A percentile compares a stretch with the other conserved stretches of the same genome.
Evolutionary conservation across 1,139 yeast species (phyloP).

Genomic region (Suhomyces chickasaworum): DNA sequence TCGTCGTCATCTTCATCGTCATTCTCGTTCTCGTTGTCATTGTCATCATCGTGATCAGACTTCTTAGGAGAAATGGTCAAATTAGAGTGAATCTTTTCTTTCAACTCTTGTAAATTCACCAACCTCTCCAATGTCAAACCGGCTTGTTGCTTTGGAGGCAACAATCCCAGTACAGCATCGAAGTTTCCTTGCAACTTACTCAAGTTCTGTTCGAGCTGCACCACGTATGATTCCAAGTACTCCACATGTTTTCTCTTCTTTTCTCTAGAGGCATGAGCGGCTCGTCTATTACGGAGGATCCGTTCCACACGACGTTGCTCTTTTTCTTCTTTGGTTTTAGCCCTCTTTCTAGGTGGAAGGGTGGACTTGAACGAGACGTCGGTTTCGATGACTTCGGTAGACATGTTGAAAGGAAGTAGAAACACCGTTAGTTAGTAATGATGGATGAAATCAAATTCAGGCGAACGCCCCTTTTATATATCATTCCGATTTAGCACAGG

Average conservation of each 20-base stretch:
- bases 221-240: constrained; percentile 69
- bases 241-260: constrained; percentile 93
- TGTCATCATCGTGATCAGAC: constrained; percentile 17
- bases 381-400: constrained; percentile 13
- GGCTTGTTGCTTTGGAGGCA: constrained; percentile 20
- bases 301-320: constrained; percentile 95
- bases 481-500: not conserved
- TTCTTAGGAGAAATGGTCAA: constrained; percentile 22
- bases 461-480: constrained; percentile 2
- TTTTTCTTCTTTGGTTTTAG: constrained; percentile 94
- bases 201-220: constrained; percentile 48
- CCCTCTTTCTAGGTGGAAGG: constrained; percentile 93
- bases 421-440: not conserved
- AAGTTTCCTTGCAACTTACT: constrained; percentile 28
- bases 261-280: constrained; percentile 97
- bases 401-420: constrained; percentile 9
- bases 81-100: constrained; percentile 36
- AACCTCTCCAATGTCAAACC: constrained; percentile 21
- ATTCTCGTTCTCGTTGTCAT: constrained; percentile 9
- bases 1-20: constrained; percentile 21
- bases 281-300: constrained; percentile 89
- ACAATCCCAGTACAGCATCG: constrained; percentile 18
- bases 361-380: constrained; percentile 39
- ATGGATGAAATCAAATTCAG: not conserved
- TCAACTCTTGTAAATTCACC: constrained; percentile 34